Evolutionary conservation across 2,329 filamentous ascomycete species (phyloP).

Genomic region (Lanzia echinophila): DNA sequence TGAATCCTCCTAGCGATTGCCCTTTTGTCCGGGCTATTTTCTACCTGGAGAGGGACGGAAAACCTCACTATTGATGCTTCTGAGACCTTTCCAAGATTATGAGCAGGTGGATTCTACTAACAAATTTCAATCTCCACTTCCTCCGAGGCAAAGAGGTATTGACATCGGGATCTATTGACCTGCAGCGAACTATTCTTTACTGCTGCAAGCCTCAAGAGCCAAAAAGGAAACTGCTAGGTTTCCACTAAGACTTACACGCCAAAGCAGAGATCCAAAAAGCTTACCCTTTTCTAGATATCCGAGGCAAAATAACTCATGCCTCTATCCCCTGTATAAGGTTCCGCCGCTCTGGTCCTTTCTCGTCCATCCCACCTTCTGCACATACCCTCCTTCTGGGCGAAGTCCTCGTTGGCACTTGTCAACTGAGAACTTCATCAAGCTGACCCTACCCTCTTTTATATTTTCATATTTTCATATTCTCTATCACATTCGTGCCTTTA

Average conservation of each 20-base stretch:
- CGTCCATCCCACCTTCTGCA: background rate
- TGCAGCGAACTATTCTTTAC: background rate
- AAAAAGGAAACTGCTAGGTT: background rate
- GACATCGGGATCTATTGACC: background rate
- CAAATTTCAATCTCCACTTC: background rate
- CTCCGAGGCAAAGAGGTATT: background rate
- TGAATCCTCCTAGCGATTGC: background rate
- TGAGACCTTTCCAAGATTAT: background rate
- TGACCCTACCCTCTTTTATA: background rate
- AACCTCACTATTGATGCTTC: background rate
- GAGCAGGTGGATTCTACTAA: background rate
- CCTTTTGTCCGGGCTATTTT: background rate
- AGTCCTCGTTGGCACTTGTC: background rate
- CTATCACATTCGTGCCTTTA: background rate
- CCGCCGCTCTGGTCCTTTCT: background rate
- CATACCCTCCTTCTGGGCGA: background rate
- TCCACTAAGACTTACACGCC: background rate
- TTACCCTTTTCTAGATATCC: background rate
- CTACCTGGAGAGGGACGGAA: too few relatives aligned
- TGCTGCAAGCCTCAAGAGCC: background rate
- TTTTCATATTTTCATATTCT: background rate
- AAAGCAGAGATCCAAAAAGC: background rate
- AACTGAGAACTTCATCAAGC: background rate
- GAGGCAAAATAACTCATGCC: background rate
- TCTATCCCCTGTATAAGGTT: background rate